Percentiles rank a stretch among this genome's conserved stretches.
These are phyloP conservation scores for Nothophoma quercina DNA, from an alignment of 2,329 filamentous ascomycete species.

Conservation along the genomic window DNA sequence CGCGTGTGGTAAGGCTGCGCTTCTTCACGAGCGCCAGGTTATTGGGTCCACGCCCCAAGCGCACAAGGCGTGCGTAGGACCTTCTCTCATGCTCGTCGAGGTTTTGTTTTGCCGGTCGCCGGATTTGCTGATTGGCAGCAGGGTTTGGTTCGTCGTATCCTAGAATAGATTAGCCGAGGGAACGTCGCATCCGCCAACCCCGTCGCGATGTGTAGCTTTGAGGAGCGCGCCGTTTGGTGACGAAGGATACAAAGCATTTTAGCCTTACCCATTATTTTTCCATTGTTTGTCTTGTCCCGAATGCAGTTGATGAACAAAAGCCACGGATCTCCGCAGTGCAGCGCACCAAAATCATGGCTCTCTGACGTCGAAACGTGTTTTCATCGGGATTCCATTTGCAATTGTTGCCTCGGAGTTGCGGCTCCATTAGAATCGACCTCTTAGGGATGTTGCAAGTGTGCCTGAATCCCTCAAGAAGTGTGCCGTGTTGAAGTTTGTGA, in stretches of 20 bases:
- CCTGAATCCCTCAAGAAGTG: background rate
- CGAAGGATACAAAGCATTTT: constrained; percentile 14
- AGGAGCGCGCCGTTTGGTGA: constrained; percentile 4
- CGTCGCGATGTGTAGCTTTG: constrained; percentile 13
- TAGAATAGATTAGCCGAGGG: constrained; percentile 20
- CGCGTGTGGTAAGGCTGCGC: constrained; percentile 18
- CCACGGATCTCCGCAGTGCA: background rate
- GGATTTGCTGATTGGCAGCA: constrained; percentile 20
- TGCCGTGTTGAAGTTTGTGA: background rate
- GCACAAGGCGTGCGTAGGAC: constrained; percentile 4
- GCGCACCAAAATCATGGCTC: background rate
- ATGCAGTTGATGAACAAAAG: background rate
- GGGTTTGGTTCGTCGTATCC: constrained; percentile 16
- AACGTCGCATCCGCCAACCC: constrained; percentile 14
- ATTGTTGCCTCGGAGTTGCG: background rate
- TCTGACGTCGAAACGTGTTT: constrained; percentile 2
- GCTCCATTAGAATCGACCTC: background rate
- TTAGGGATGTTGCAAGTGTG: background rate
- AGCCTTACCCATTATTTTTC: background rate
- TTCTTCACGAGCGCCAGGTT: constrained; percentile 9
- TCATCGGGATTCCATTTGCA: background rate
- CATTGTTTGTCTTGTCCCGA: constrained; percentile 1
- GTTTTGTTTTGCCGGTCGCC: constrained; percentile 10
- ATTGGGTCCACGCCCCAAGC: constrained; percentile 8
- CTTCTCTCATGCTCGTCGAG: background rate